Base-by-base conservation (phyloP, 2,329 filamentous ascomycete genomes). In the Colletotrichum tofieldiae region DNA sequence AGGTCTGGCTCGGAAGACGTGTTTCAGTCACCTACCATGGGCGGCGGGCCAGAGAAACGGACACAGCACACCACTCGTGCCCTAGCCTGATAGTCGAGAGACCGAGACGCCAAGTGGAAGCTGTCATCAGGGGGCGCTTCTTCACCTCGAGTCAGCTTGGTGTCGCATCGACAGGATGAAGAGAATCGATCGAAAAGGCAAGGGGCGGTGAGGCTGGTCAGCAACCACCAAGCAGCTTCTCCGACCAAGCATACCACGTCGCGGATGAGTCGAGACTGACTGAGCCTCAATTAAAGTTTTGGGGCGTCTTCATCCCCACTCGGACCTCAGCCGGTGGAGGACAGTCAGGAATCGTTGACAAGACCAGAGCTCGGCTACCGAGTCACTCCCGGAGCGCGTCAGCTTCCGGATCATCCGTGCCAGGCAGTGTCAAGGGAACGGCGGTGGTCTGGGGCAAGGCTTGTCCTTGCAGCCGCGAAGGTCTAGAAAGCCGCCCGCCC, bases 381-480 rank as follows among this genome's bases (percentile, higher is more conserved):
- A 71, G 56, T 71, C 55, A 41, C 60, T 72, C 59, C 59, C 69
- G 69, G 70, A 60, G 70, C 67, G 65, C 67, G 54, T 71, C 66
- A 71, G 55, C 60, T 73, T 73, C 71, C 71, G 71, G 60, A 73
- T 71, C 56, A 66, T 71, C 71, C 71, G 61, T 71, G 60, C 71
- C 35, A 66, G 54, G 54, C 66, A 55, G 26, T 37, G 32, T 20
- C 55, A 39, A 49, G 66, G 60, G 61, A 54, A 16, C 14, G 20
- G 16, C 35, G 35, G 4, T n/a, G 55, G 39, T 45, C 43, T 23
- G 12, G 35, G 32, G 54, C 65, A 72, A 35, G 69, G 64, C 58
- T 39, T 65, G 37, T 63, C 70, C 70, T 64, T 59, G 66, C 39
- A 67, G 41, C 39, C 16, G 29, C 39, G 18, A 67, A 51, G 35